phyloP scores from a whole-genome alignment of 129 eudicot genomes.

The Helichrysum umbraculigerum region DNA sequence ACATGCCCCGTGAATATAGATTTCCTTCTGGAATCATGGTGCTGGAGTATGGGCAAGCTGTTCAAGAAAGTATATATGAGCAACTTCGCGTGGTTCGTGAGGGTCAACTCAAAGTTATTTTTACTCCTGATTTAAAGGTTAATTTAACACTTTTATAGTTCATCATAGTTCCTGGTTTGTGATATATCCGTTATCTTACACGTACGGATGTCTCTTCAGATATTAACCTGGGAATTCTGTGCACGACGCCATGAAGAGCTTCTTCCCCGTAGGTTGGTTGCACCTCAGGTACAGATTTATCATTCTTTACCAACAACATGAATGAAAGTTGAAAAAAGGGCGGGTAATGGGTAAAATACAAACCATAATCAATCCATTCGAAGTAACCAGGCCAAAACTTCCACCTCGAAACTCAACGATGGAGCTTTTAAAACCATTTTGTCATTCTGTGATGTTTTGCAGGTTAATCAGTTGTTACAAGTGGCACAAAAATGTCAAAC shows the following conservation, averaged over 20 bases:
- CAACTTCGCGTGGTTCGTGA: slow-evolving; percentile 98
- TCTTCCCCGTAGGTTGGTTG: slow-evolving; percentile 90
- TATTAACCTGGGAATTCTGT: slow-evolving; percentile 98
- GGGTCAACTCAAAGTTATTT: slow-evolving; percentile 85
- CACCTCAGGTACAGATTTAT: slow-evolving; percentile 72
- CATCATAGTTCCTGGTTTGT: background rate
- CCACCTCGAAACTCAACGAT: background rate
- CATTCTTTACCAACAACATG: background rate
- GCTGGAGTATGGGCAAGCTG: slow-evolving; percentile 88
- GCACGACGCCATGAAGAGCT: slow-evolving; percentile 94
- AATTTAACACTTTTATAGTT: background rate
- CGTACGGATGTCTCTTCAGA: slow-evolving; percentile 40
- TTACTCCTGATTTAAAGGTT: slow-evolving; percentile 86
- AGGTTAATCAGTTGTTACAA: slow-evolving; percentile 90
- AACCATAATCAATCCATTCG: no score
- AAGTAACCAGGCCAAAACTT: no score
- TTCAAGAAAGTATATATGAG: slow-evolving; percentile 92
- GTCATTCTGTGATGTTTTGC: slow-evolving; percentile 20
- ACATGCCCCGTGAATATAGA: slow-evolving; percentile 81
- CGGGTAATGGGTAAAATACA: background rate
- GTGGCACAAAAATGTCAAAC: slow-evolving; percentile 93
- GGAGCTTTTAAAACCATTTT: background rate
- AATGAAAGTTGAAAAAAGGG: background rate
- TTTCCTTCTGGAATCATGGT: slow-evolving; percentile 81
- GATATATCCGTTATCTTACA: background rate